phyloP scores from a whole-genome alignment of 768 basidiomycete species.

The Fomitopsis pulvina region DNA sequence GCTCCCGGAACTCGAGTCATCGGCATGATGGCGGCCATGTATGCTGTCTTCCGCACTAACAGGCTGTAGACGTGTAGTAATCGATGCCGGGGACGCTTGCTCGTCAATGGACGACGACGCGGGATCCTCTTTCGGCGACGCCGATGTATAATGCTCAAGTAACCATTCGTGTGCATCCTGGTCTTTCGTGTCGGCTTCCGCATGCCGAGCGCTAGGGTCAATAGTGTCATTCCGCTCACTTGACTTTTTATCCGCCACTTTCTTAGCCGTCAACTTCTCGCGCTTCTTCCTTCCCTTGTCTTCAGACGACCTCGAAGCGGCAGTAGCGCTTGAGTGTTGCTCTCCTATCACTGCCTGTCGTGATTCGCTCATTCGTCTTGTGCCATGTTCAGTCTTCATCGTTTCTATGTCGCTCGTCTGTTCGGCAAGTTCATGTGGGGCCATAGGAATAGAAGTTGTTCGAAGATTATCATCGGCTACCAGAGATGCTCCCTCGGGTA shows the following conservation, averaged over 20 bases:
- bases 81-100: conserved; percentile 4
- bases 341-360: background rate
- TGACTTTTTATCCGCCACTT: background rate
- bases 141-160: conserved; percentile 40
- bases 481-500: background rate
- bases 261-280: background rate
- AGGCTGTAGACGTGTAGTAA: background rate
- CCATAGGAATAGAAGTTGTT: background rate
- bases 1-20: background rate
- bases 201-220: background rate
- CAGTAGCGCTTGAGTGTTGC: background rate
- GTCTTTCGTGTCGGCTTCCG: conserved; percentile 13
- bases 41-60: background rate
- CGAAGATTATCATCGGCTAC: background rate
- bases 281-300: conserved; percentile 7
- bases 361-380: background rate
- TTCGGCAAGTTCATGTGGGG: background rate
- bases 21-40: background rate
- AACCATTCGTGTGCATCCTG: conserved; percentile 60
- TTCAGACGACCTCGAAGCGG: background rate
- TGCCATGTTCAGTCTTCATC: background rate
- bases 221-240: background rate
- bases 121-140: conserved; percentile 14
- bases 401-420: background rate
- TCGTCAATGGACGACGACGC: conserved; percentile 17